Conservation (phyloP, 306 rosid genomes). For the Echinosophora koreensis region DNA sequence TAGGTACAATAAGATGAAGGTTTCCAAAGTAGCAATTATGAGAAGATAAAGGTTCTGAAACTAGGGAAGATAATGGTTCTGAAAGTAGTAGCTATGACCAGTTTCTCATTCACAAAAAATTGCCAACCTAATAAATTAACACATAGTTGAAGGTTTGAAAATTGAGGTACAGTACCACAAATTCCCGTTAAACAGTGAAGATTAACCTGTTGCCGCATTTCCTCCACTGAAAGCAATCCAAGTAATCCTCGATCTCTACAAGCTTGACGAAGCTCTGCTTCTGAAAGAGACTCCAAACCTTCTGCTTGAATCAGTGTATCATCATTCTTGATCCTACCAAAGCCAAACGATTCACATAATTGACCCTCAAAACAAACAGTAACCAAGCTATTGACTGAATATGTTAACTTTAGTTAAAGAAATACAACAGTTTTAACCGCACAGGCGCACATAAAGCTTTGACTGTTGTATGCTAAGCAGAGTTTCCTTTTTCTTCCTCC, state of each 20-base stretch:
- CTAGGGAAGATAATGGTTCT: conserved; percentile 19
- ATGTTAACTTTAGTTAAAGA: background rate
- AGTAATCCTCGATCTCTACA: conserved; percentile 94
- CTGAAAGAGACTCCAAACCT: conserved; percentile 89
- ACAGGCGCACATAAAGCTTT: background rate
- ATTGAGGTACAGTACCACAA: conserved; percentile 18
- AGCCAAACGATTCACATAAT: conserved; percentile 40
- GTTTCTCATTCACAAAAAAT: conserved; percentile 11
- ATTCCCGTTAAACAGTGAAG: conserved; percentile 23
- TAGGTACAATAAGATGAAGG: conserved; percentile 1
- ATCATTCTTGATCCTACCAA: conserved; percentile 80
- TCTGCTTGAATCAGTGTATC: conserved; percentile 80
- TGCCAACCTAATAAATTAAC: background rate
- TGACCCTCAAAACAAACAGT: conserved; percentile 19
- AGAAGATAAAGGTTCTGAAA: conserved; percentile 30
- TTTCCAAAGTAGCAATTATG: conserved; percentile 25
- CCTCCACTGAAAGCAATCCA: conserved; percentile 83
- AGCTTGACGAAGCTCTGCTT: conserved; percentile 83
- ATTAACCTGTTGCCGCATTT: conserved; percentile 86
- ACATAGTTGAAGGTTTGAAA: conserved; percentile 23
- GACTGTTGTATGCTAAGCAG: background rate
- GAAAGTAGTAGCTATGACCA: conserved; percentile 36
- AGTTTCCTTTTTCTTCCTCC: background rate
- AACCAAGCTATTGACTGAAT: conserved; percentile 12
- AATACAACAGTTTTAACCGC: background rate